These are phyloP conservation scores for Penicillium alfredii DNA, from an alignment of 495 filamentous ascomycete genomes.

Conservation along the genomic window DNA sequence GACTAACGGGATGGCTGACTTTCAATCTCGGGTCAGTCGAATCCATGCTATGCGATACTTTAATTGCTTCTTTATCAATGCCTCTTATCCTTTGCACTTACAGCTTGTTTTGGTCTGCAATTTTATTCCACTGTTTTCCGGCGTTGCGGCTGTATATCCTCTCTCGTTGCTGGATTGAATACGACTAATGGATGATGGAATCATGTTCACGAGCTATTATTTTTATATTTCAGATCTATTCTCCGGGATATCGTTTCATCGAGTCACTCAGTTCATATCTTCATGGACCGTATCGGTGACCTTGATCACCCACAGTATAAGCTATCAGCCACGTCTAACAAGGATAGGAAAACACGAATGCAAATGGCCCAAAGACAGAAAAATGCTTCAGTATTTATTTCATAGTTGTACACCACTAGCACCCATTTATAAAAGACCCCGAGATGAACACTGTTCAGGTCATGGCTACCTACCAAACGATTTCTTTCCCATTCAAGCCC, in stretches of 20 bases:
- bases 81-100: conserved; percentile 3
- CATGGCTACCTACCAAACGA: conserved; percentile 30
- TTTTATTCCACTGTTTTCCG: background rate
- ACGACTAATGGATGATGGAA: conserved; percentile 10
- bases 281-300: conserved; percentile 8
- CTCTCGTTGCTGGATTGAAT: background rate
- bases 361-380: background rate
- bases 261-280: too few relatives aligned
- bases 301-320: too few relatives aligned
- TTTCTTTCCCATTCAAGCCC: conserved; percentile 36
- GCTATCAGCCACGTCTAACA: too few relatives aligned
- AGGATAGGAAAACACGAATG: conserved; percentile 3
- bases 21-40: too few relatives aligned
- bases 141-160: conserved; percentile 8
- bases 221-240: too few relatives aligned
- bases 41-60: too few relatives aligned
- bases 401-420: conserved; percentile 16
- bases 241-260: too few relatives aligned
- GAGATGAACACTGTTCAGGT: background rate
- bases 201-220: too few relatives aligned
- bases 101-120: background rate
- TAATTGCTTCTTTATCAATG: too few relatives aligned
- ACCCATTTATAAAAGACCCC: background rate
- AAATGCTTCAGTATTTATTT: conserved; percentile 11
- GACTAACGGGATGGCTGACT: too few relatives aligned